These are phyloP conservation scores for Rhododendron simsii DNA, from an alignment of 148 eudicot genomes.

Conservation along the genomic window DNA sequence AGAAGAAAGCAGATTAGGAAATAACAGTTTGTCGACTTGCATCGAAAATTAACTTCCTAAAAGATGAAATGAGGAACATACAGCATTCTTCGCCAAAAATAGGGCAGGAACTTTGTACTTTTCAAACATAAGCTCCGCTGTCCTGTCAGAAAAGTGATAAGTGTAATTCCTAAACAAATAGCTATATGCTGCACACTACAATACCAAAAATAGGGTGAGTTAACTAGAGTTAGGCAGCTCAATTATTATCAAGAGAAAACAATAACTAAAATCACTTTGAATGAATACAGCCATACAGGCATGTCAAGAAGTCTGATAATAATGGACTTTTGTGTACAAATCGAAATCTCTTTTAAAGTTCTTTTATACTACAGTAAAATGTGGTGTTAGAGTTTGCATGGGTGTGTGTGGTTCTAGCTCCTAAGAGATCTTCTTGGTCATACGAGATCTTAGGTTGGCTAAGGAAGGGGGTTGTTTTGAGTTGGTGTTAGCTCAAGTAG, in stretches of 20 bases:
- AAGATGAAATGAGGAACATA: conserved; percentile 35
- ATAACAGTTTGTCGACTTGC: background rate
- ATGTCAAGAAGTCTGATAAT: background rate
- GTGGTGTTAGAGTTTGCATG: background rate
- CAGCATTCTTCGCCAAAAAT: conserved; percentile 96
- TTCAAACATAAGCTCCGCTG: conserved; percentile 96
- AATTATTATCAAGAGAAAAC: background rate
- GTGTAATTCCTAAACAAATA: background rate
- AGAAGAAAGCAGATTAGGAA: background rate
- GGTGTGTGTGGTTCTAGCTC: background rate
- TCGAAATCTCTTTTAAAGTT: background rate
- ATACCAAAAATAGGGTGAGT: background rate
- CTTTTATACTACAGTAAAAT: background rate
- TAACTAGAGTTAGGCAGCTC: background rate
- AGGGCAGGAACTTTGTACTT: conserved; percentile 94
- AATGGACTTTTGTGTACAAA: background rate
- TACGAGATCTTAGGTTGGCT: background rate
- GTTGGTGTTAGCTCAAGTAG: background rate
- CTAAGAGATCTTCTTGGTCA: background rate
- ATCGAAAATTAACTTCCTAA: background rate
- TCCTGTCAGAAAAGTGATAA: conserved; percentile 48
- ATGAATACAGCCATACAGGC: background rate
- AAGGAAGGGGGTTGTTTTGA: background rate
- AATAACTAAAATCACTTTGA: background rate
- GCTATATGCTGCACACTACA: background rate